Evolutionary conservation across 139 green algal genomes (phyloP).

Genomic region (Coccomyxa sp.): DNA sequence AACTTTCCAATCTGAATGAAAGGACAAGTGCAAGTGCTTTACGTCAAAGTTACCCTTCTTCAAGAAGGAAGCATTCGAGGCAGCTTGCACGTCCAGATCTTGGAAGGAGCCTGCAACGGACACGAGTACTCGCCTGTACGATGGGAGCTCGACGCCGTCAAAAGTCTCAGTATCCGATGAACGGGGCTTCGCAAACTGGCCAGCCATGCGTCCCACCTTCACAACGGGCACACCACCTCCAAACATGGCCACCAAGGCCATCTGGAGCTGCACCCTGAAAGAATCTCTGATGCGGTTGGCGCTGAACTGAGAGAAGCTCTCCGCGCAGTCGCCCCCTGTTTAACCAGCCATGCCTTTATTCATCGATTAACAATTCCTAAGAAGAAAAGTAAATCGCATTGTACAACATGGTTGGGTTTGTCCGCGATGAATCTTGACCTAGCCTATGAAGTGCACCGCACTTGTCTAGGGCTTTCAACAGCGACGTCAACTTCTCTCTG

Average conservation of each 20-base stretch:
- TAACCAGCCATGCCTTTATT: background rate
- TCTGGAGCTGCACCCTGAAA: slow-evolving; percentile 89
- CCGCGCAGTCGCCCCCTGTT: slow-evolving; percentile 92
- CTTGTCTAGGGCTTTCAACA: too few species aligned
- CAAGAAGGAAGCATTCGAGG: too few species aligned
- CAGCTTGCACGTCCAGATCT: too few species aligned
- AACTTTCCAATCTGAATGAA: too few species aligned
- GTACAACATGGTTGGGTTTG: too few species aligned
- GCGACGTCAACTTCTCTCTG: too few species aligned
- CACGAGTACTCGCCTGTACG: slow-evolving; percentile 47
- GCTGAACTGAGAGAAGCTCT: slow-evolving; percentile 93
- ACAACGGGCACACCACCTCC: slow-evolving; percentile 91
- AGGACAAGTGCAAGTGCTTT: too few species aligned
- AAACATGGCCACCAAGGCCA: slow-evolving; percentile 95
- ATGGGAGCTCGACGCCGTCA: slow-evolving; percentile 70
- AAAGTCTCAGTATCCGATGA: slow-evolving; percentile 71
- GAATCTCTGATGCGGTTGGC: slow-evolving; percentile 93
- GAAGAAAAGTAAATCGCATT: too few species aligned
- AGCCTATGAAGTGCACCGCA: too few species aligned
- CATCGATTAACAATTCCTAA: background rate
- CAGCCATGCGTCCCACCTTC: slow-evolving; percentile 97
- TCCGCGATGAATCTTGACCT: too few species aligned
- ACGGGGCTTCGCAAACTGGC: slow-evolving; percentile 98
- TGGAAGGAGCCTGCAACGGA: too few species aligned
- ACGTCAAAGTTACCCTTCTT: too few species aligned